Conservation (phyloP, 2,329 filamentous ascomycete genomes). For the Colletotrichum siamense region DNA sequence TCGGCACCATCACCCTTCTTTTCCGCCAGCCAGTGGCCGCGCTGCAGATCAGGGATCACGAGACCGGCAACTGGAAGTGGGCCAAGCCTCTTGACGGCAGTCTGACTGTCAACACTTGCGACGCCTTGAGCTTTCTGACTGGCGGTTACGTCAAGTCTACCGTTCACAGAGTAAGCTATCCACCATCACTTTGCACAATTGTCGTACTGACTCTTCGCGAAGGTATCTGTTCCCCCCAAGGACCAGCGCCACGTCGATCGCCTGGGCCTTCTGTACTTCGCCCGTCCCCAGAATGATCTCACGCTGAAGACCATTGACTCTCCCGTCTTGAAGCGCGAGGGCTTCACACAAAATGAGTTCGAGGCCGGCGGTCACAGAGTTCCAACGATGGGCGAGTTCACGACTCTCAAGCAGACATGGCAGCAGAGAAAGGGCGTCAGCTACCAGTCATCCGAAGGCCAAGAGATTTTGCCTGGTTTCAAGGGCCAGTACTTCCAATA, state of each 20-base stretch:
- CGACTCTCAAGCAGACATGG: constrained; percentile 40
- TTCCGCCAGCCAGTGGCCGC: constrained; percentile 65
- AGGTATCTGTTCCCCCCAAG: constrained; percentile 42
- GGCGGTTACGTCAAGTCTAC: constrained; percentile 51
- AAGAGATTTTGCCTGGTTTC: constrained; percentile 40
- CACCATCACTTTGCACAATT: not conserved
- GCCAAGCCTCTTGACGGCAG: constrained; percentile 54
- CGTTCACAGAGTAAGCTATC: constrained; percentile 37
- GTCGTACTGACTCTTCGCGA: not conserved
- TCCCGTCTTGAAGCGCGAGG: constrained; percentile 38
- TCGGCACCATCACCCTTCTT: constrained; percentile 60
- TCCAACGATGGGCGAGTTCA: constrained; percentile 43
- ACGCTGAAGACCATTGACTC: constrained; percentile 42
- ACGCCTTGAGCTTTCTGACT: constrained; percentile 53
- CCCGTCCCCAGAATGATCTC: constrained; percentile 46
- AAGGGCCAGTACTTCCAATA: constrained; percentile 27
- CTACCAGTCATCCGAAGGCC: constrained; percentile 31
- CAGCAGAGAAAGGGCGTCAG: constrained; percentile 35
- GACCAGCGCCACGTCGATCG: constrained; percentile 51
- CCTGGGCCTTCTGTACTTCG: constrained; percentile 56
- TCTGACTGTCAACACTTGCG: constrained; percentile 57
- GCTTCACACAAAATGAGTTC: constrained; percentile 41
- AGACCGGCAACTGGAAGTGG: constrained; percentile 54
- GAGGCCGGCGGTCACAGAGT: constrained; percentile 34
- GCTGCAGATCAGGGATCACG: constrained; percentile 57